These are phyloP conservation scores for Actinomortierella ambigua DNA, from an alignment of 371 early-diverging fungal genomes.

Conservation along the genomic window DNA sequence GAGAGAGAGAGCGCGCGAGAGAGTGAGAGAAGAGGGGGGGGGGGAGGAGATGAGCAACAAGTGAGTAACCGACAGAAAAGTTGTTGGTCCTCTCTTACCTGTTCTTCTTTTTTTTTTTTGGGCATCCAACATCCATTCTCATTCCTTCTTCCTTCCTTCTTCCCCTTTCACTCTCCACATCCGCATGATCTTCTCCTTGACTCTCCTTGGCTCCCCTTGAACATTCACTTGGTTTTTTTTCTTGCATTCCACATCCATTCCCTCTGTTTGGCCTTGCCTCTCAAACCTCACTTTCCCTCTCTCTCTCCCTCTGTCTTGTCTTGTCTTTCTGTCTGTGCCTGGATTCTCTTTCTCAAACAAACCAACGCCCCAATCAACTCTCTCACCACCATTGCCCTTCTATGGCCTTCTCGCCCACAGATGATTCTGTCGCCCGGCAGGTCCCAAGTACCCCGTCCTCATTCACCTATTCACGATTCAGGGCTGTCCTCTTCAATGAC, in stretches of 20 bases:
- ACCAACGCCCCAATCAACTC: background rate
- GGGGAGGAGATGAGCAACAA: background rate
- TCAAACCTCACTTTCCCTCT: too few relatives aligned
- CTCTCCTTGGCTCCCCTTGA: too few relatives aligned
- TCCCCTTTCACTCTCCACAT: too few relatives aligned
- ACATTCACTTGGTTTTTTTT: too few relatives aligned
- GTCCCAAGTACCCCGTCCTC: slow-evolving; percentile 24
- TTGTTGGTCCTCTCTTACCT: background rate
- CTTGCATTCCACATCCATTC: too few relatives aligned
- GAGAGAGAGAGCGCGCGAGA: background rate
- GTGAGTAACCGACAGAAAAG: background rate
- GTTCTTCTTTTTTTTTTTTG: background rate
- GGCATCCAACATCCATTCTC: too few relatives aligned
- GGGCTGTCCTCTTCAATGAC: slow-evolving; percentile 45
- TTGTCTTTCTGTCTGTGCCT: background rate
- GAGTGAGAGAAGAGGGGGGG: background rate
- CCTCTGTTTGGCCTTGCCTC: too few relatives aligned
- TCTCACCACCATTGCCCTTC: background rate
- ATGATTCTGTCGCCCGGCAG: slow-evolving; percentile 38
- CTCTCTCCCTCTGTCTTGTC: background rate
- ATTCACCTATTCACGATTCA: slow-evolving; percentile 50
- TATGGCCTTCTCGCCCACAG: slow-evolving; percentile 46
- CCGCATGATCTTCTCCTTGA: too few relatives aligned
- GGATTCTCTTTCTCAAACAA: background rate
- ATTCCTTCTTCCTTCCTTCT: too few relatives aligned